Conservation (phyloP, 208 protist genomes). For the Crithidia fasciculata region DNA sequence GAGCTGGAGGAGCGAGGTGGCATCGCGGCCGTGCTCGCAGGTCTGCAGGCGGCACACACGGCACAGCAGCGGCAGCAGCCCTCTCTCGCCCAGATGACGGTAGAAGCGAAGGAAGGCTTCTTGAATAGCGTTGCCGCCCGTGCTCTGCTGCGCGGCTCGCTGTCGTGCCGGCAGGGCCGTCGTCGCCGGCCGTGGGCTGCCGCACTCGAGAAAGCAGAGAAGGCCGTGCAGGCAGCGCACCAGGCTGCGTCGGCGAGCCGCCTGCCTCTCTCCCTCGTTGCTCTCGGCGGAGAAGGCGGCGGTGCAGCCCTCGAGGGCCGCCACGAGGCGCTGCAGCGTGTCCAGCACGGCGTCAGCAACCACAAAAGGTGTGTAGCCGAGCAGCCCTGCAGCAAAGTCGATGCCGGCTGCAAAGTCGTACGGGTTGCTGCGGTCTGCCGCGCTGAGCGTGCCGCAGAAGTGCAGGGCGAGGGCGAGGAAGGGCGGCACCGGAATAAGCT, state of each 20-base stretch:
- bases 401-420: conserved; percentile 29
- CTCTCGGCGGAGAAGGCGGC: background rate
- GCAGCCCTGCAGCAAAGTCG: conserved; percentile 30
- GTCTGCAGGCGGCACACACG: conserved; percentile 45
- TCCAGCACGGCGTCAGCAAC: conserved; percentile 27
- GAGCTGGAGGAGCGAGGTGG: conserved; percentile 62
- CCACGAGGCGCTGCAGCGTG: conserved; percentile 27
- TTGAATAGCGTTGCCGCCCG: conserved; percentile 4
- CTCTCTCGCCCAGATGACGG: conserved; percentile 50
- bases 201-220: conserved; percentile 35
- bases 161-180: conserved; percentile 22
- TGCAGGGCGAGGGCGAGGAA: conserved; percentile 47
- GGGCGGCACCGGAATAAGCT: conserved; percentile 37
- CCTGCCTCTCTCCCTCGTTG: background rate
- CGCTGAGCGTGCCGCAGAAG: conserved; percentile 37
- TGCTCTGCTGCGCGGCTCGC: conserved; percentile 22
- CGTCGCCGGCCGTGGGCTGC: conserved; percentile 25
- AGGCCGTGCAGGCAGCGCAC: conserved; percentile 35
- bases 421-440: conserved; percentile 19
- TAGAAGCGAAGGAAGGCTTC: conserved; percentile 37
- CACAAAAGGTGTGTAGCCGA: conserved; percentile 29
- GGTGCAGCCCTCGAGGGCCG: conserved; percentile 9
- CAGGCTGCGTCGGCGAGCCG: conserved; percentile 1
- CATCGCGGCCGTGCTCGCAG: conserved; percentile 63
- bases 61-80: conserved; percentile 60